These are phyloP conservation scores for Cymbidium sinense DNA, from an alignment of 106 monocot species.

Conservation along the genomic window DNA sequence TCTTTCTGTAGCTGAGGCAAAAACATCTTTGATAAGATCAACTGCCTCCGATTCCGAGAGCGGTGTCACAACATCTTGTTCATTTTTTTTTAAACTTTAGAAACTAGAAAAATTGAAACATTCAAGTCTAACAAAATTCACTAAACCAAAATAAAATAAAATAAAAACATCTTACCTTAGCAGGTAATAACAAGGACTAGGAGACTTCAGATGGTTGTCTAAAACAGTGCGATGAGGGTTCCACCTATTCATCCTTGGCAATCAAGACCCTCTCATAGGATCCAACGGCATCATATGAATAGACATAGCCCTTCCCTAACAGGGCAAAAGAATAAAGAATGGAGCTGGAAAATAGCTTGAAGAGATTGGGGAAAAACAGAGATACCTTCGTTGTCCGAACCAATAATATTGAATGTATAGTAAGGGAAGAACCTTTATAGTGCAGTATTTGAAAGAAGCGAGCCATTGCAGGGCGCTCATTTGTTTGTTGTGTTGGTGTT, in stretches of 20 bases:
- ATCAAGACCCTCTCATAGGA: slow-evolving; percentile 95
- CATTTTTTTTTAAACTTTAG: not conserved
- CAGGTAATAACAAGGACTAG: slow-evolving; percentile 91
- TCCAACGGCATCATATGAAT: slow-evolving; percentile 96
- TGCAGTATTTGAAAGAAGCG: slow-evolving; percentile 93
- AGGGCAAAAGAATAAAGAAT: not conserved
- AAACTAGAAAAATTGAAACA: not conserved
- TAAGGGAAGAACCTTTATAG: slow-evolving; percentile 98
- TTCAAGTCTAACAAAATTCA: not conserved
- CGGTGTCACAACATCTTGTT: slow-evolving; percentile 91
- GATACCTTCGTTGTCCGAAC: slow-evolving; percentile 88
- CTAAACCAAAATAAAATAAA: too few relatives aligned
- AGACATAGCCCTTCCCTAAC: slow-evolving; percentile 93
- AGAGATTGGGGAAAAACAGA: not conserved
- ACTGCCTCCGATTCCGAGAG: too few relatives aligned
- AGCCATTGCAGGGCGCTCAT: slow-evolving; percentile 98
- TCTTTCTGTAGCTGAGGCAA: slow-evolving; percentile 95
- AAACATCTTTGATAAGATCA: slow-evolving; percentile 95
- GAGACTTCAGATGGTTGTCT: slow-evolving; percentile 96
- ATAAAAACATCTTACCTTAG: slow-evolving; percentile 42
- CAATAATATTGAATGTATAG: slow-evolving; percentile 92
- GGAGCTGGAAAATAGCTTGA: not conserved
- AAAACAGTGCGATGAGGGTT: slow-evolving; percentile 79
- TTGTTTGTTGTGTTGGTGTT: slow-evolving; percentile 96
- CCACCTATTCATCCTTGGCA: slow-evolving; percentile 81